phyloP scores from a whole-genome alignment of 2,329 filamentous ascomycete genomes.

The Alternaria sp. region DNA sequence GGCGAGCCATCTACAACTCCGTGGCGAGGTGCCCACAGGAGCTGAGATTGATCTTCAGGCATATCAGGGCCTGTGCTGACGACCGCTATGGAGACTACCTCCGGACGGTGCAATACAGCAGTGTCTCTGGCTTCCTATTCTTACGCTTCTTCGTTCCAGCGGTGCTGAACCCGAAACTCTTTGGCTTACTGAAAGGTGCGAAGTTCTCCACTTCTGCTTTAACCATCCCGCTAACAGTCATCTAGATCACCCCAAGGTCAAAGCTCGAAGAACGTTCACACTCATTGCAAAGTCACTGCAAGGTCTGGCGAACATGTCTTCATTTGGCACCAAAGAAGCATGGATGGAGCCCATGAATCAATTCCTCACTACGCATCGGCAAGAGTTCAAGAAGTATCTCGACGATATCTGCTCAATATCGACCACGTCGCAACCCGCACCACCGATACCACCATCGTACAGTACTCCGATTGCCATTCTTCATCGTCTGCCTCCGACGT shows the following conservation, averaged over 20 bases:
- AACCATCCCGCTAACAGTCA: constrained; percentile 10
- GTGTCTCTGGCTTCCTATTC: constrained; percentile 93
- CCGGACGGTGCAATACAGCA: constrained; percentile 88
- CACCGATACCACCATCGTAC: constrained; percentile 80
- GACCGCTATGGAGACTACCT: constrained; percentile 94
- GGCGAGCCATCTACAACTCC: constrained; percentile 82
- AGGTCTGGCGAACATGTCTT: constrained; percentile 87
- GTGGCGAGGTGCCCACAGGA: constrained; percentile 78
- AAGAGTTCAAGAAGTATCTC: constrained; percentile 84
- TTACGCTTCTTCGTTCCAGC: constrained; percentile 94
- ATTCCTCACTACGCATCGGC: constrained; percentile 77
- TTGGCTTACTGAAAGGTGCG: constrained; percentile 77
- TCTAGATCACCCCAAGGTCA: constrained; percentile 78
- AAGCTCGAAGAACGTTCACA: constrained; percentile 85
- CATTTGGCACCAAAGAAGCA: constrained; percentile 92
- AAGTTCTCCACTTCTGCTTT: background rate
- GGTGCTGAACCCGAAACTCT: constrained; percentile 94
- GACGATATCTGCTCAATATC: constrained; percentile 86
- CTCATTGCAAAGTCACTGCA: constrained; percentile 92
- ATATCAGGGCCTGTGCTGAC: constrained; percentile 89
- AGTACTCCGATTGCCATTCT: constrained; percentile 92
- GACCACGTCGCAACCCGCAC: constrained; percentile 64
- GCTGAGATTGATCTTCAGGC: constrained; percentile 83
- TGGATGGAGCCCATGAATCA: constrained; percentile 99
- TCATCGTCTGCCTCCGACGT: constrained; percentile 77